These are phyloP conservation scores for Cordyceps javanica DNA, from an alignment of 2,329 filamentous ascomycete genomes.

Conservation along the genomic window DNA sequence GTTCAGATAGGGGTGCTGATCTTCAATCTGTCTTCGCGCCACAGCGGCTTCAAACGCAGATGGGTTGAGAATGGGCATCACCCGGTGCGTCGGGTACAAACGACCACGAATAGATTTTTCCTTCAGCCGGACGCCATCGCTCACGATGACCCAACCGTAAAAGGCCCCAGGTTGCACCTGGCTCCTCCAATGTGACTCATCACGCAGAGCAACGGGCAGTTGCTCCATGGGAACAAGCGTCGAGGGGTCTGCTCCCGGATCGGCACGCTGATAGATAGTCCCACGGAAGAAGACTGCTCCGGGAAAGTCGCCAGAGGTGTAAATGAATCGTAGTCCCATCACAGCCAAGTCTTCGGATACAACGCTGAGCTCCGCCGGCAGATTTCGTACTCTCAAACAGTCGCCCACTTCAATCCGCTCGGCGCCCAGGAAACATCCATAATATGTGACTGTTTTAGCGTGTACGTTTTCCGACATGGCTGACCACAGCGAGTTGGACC, in stretches of 20 bases:
- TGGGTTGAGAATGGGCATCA: conserved; percentile 45
- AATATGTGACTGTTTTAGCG: conserved; percentile 31
- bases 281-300: conserved; percentile 35
- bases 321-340: conserved; percentile 36
- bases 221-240: conserved; percentile 29
- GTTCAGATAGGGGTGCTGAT: conserved; percentile 45
- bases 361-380: conserved; percentile 30
- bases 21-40: conserved; percentile 33
- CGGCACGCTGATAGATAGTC: conserved; percentile 32
- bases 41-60: conserved; percentile 31
- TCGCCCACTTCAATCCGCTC: conserved; percentile 44
- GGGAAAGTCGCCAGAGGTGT: conserved; percentile 29
- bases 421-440: conserved; percentile 45
- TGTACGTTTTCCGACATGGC: conserved; percentile 25
- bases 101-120: conserved; percentile 45
- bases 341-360: conserved; percentile 24
- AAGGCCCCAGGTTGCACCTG: conserved; percentile 26
- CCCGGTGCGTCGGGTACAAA: conserved; percentile 51
- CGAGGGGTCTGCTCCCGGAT: conserved; percentile 20
- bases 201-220: conserved; percentile 35
- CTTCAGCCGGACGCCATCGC: conserved; percentile 40
- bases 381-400: conserved; percentile 40
- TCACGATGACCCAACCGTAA: conserved; percentile 35
- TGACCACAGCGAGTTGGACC: conserved; percentile 44
- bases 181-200: conserved; percentile 35